These are phyloP conservation scores for Eucommia ulmoides DNA, from an alignment of 257 asterid genomes.

Conservation along the genomic window DNA sequence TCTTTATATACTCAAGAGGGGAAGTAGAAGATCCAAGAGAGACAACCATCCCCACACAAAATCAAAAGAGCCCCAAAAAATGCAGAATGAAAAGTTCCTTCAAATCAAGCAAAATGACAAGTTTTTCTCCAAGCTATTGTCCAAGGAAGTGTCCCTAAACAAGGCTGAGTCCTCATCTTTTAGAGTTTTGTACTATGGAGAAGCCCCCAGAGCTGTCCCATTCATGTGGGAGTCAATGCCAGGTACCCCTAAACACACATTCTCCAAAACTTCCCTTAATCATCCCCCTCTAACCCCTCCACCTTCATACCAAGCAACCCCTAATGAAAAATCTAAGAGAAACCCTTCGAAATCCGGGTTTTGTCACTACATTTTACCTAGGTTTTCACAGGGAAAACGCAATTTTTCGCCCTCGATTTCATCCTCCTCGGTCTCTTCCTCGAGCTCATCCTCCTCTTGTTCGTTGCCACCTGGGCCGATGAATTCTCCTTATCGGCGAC, in stretches of 20 bases:
- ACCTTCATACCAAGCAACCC: constrained; percentile 35
- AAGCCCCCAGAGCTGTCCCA: constrained; percentile 50
- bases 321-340: constrained; percentile 6
- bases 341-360: constrained; percentile 17
- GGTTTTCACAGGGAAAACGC: constrained; percentile 14
- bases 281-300: constrained; percentile 85
- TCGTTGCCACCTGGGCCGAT: constrained; percentile 32
- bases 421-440: constrained; percentile 13
- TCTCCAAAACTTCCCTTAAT: constrained; percentile 23
- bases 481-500: not conserved
- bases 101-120: constrained; percentile 27
- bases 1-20: too few relatives aligned
- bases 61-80: constrained; percentile 8
- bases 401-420: constrained; percentile 6
- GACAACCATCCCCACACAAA: not conserved
- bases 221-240: constrained; percentile 79
- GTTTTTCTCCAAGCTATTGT: constrained; percentile 30
- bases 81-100: constrained; percentile 15
- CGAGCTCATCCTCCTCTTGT: constrained; percentile 26
- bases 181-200: constrained; percentile 54
- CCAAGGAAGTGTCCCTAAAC: constrained; percentile 27
- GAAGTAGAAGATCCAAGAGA: too few relatives aligned
- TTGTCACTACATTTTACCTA: constrained; percentile 19
- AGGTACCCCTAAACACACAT: constrained; percentile 61
- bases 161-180: constrained; percentile 38